These are phyloP conservation scores for Amniculicola lignicola DNA, from an alignment of 495 filamentous ascomycete genomes.

Conservation along the genomic window DNA sequence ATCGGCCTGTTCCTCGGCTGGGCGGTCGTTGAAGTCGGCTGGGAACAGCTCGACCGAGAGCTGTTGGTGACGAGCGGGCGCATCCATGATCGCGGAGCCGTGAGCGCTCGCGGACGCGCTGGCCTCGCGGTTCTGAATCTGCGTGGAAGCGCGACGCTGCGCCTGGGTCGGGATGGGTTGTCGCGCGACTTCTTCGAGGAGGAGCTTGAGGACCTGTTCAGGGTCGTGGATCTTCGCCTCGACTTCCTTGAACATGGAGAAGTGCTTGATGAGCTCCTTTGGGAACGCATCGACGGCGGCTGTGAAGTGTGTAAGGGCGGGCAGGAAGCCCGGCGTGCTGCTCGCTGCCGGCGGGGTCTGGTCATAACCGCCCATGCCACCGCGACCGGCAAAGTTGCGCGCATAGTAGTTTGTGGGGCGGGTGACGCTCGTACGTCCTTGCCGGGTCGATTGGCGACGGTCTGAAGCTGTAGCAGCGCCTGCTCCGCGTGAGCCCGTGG, in stretches of 20 bases:
- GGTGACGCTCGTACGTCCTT: constrained; percentile 60
- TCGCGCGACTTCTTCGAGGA: constrained; percentile 58
- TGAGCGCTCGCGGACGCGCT: constrained; percentile 36
- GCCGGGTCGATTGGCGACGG: constrained; percentile 55
- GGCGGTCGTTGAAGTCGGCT: constrained; percentile 24
- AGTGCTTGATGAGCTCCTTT: constrained; percentile 90
- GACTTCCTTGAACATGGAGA: constrained; percentile 91
- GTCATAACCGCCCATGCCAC: constrained; percentile 36
- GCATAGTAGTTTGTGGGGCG: constrained; percentile 57
- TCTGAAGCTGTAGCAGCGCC: constrained; percentile 35
- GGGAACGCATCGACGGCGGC: constrained; percentile 90
- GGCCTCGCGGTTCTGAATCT: constrained; percentile 7
- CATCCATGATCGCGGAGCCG: constrained; percentile 31
- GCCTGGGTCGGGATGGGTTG: constrained; percentile 44
- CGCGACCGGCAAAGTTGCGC: constrained; percentile 50
- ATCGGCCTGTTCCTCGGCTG: constrained; percentile 43
- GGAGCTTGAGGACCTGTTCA: constrained; percentile 65
- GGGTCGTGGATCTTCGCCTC: constrained; percentile 87
- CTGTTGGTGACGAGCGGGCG: constrained; percentile 38
- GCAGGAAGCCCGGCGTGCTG: constrained; percentile 68
- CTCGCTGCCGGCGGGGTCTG: constrained; percentile 38
- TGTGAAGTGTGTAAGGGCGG: constrained; percentile 89
- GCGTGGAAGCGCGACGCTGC: constrained; percentile 37
- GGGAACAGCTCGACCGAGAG: constrained; percentile 46
- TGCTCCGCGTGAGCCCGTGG: constrained; percentile 17